phyloP scores from a whole-genome alignment of 208 protist species.

The Crithidia thermophila region DNA sequence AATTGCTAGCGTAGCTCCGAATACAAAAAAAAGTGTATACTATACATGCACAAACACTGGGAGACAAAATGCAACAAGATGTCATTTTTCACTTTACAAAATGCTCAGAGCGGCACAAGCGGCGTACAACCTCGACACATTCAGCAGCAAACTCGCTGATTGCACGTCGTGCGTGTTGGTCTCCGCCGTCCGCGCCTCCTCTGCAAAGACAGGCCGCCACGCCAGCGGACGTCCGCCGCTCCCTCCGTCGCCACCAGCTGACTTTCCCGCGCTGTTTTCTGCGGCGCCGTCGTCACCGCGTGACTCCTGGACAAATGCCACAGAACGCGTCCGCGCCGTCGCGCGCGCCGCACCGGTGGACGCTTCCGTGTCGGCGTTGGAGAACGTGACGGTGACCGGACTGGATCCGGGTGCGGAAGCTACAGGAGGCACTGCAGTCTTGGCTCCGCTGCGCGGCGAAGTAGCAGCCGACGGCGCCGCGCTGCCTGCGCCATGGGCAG shows the following conservation, averaged over 20 bases:
- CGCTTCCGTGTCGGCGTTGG: neutral
- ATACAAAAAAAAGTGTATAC: neutral
- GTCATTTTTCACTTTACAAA: constrained; percentile 11
- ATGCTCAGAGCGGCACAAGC: constrained; percentile 48
- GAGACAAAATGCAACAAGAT: constrained; percentile 7
- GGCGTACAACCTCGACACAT: constrained; percentile 29
- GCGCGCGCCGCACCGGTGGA: neutral
- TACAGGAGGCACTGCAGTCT: neutral
- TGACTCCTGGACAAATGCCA: constrained; percentile 7
- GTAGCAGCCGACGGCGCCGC: too few species aligned
- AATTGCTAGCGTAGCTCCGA: neutral
- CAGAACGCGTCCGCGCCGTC: neutral
- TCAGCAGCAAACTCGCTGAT: neutral
- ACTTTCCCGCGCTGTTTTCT: too few species aligned
- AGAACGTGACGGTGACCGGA: neutral
- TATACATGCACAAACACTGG: constrained; percentile 1
- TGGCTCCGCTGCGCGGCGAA: too few species aligned
- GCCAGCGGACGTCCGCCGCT: neutral
- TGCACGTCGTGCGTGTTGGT: neutral
- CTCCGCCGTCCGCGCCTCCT: neutral
- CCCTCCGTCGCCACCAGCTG: neutral
- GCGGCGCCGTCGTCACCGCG: neutral
- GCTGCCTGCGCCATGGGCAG: neutral
- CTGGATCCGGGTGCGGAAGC: neutral
- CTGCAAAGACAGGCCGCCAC: constrained; percentile 24